A percentile compares a stretch with the other conserved stretches of the same genome.
Conservation (phyloP, 2,329 filamentous ascomycete genomes). For the Paracoccidioides lutzii region DNA sequence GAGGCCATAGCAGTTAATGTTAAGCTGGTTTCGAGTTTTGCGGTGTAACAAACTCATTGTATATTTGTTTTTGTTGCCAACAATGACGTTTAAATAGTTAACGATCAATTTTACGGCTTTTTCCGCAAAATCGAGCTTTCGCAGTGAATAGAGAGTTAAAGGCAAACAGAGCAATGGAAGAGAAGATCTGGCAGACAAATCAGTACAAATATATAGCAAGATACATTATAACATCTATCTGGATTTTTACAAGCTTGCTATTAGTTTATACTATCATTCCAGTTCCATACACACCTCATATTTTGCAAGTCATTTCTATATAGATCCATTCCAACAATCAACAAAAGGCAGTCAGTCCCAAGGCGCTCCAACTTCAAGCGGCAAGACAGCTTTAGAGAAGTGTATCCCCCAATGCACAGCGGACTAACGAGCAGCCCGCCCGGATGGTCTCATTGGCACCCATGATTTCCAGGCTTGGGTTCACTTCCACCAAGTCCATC, state of each 20-base stretch:
- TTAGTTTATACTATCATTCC: neutral
- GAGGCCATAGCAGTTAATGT: no score
- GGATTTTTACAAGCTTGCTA: neutral
- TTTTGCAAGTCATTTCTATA: neutral
- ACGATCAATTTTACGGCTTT: no score
- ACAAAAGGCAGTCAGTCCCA: neutral
- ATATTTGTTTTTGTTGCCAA: no score
- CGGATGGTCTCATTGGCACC: slow-evolving; percentile 77
- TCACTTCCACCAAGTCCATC: slow-evolving; percentile 73
- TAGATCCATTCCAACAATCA: neutral
- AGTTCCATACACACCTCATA: neutral
- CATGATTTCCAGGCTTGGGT: slow-evolving; percentile 54
- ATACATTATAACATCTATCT: neutral
- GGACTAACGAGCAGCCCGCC: slow-evolving; percentile 78
- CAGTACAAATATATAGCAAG: neutral
- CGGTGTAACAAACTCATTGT: no score
- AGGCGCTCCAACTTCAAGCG: neutral
- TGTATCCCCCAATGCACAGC: slow-evolving; percentile 85
- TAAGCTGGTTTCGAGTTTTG: no score
- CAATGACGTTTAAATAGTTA: no score
- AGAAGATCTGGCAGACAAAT: neutral
- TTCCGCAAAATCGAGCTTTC: no score
- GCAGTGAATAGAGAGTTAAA: no score
- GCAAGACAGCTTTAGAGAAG: slow-evolving; percentile 46
- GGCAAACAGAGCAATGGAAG: no score